Evolutionary conservation across 805 yeast species (phyloP), one percentile per base, ranked within the genome.

Genomic region (Phaffomyces opuntiae): DNA sequence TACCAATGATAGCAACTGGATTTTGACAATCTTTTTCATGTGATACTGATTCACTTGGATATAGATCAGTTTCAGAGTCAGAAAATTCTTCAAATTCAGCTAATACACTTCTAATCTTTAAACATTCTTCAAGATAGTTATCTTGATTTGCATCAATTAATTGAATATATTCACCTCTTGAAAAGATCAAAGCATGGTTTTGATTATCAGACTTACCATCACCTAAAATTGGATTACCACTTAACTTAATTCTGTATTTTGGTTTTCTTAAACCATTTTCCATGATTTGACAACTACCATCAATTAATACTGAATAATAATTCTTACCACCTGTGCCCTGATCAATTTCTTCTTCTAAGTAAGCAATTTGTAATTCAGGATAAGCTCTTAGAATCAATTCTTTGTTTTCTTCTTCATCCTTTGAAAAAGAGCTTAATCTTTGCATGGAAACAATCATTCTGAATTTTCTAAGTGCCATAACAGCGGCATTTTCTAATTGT

Each of bases 131-230:
- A 42, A 85, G 66, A 59, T 85, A 85, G 59, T 85, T 83, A 59
- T 85, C 93, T 59, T 86, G 95, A 58, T 86, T 86, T 14, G 93
- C 90, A 70, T 86, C 95, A 51, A 85, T 76, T 53, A 86, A 70
- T 58, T 86, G 93, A 49, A 85, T 74, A 59, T 83, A 85, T 60
- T 85, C 93, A 49, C 95, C 95, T 51, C 93, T 74, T 55, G 80
- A 77, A 65, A 83, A 86, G 32, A 83, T 76, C 41, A 86, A 61
- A 7, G 90, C 78, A 61, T 80, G 86, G 57, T 86, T 86, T 60
- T 86, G 95, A 57, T 86, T 86, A 63, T 86, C 95, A 29, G 89
- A 77, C 61, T 85, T 85, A 47, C 95, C 95, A 61, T 85, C 93
- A 40, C 95, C 95, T 49, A 86, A 70, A 44, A 85, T 82, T 40